Evolutionary conservation across 2,329 filamentous ascomycete species (phyloP).

Genomic region (Sphaerostilbella broomeana): DNA sequence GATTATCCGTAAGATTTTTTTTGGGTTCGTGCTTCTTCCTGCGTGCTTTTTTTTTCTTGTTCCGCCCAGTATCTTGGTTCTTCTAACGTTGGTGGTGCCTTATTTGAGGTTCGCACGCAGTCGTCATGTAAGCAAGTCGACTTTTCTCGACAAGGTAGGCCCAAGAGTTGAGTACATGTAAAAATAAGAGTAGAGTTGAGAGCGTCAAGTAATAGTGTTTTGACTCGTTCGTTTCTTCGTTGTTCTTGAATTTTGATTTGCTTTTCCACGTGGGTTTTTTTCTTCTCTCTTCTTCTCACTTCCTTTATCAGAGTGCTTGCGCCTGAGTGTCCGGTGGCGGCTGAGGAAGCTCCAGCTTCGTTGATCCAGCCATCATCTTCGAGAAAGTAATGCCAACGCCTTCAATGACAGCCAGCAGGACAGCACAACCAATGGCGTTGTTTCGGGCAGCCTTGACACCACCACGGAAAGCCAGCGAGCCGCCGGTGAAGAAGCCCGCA

Average conservation of each 20-base stretch:
- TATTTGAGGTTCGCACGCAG: no score
- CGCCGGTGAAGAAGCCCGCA: conserved; percentile 93
- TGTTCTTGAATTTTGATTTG: conserved; percentile 1
- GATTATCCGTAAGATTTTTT: conserved; percentile 16
- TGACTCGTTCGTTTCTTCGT: not conserved
- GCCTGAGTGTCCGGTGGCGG: conserved; percentile 26
- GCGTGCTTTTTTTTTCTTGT: not conserved
- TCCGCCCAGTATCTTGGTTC: no score
- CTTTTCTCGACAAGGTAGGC: no score
- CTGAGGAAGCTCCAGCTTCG: conserved; percentile 59
- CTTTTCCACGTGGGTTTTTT: conserved; percentile 1
- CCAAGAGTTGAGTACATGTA: not conserved
- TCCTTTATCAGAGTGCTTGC: conserved; percentile 21
- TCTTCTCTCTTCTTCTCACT: conserved; percentile 5
- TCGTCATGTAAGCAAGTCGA: no score
- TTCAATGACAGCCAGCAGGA: conserved; percentile 91
- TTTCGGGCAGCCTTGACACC: conserved; percentile 89
- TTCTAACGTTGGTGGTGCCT: no score
- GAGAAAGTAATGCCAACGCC: conserved; percentile 95
- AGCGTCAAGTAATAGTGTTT: not conserved
- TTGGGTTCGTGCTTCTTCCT: conserved; percentile 13
- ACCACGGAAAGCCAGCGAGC: conserved; percentile 83
- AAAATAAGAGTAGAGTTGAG: conserved; percentile 12
- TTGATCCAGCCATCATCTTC: conserved; percentile 87
- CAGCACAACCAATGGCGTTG: conserved; percentile 91